These are phyloP conservation scores for Cladobotryum protrusum DNA, from an alignment of 2,329 filamentous ascomycete genomes.

Conservation along the genomic window DNA sequence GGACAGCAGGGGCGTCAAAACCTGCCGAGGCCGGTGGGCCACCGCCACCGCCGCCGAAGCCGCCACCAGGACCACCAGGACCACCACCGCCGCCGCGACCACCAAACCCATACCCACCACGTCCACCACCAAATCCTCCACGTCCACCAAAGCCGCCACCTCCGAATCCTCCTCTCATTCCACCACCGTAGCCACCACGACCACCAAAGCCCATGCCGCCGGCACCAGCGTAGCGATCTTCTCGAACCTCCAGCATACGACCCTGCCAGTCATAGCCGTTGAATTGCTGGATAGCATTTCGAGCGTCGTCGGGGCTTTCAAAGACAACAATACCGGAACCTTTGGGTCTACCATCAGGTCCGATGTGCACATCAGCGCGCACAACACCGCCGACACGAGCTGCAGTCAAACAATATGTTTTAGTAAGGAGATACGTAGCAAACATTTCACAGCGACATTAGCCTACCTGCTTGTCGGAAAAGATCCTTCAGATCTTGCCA, in stretches of 20 bases:
- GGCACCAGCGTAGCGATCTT: slow-evolving; percentile 81
- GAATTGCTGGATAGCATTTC: slow-evolving; percentile 94
- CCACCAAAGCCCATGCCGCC: slow-evolving; percentile 51
- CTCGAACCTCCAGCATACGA: slow-evolving; percentile 84
- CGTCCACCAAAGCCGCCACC: slow-evolving; percentile 45
- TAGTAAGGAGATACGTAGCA: not conserved
- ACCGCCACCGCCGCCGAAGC: slow-evolving; percentile 39
- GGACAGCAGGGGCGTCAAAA: slow-evolving; percentile 44
- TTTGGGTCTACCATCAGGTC: slow-evolving; percentile 88
- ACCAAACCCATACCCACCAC: slow-evolving; percentile 37
- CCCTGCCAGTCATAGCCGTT: slow-evolving; percentile 99
- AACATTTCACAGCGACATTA: not conserved
- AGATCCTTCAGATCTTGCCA: slow-evolving; percentile 99
- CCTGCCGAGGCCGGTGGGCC: slow-evolving; percentile 41
- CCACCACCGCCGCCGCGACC: slow-evolving; percentile 35
- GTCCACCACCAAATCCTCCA: slow-evolving; percentile 43
- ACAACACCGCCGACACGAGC: slow-evolving; percentile 70
- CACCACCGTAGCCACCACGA: slow-evolving; percentile 54
- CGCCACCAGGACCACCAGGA: slow-evolving; percentile 44
- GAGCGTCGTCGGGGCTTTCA: slow-evolving; percentile 88
- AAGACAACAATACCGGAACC: slow-evolving; percentile 97
- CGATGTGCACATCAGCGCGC: slow-evolving; percentile 89
- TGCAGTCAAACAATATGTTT: slow-evolving; percentile 13
- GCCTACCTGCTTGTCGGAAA: slow-evolving; percentile 94
- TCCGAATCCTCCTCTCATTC: slow-evolving; percentile 53